phyloP scores from a whole-genome alignment of 2,329 filamentous ascomycete genomes.

The Cladosporium cucumerinum region DNA sequence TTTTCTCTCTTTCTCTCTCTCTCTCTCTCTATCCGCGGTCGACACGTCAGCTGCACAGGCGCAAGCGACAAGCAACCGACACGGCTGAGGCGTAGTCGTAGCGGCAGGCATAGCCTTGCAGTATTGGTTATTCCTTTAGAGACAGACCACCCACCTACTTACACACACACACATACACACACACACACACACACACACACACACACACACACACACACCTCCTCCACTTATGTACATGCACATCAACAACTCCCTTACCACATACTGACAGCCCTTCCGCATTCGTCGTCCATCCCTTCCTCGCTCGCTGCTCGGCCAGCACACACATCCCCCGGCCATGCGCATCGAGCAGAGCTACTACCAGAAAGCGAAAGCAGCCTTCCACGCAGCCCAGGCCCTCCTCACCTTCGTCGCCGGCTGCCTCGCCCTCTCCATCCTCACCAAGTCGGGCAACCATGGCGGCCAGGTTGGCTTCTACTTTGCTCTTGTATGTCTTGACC shows the following conservation, averaged over 20 bases:
- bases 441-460: slow-evolving; percentile 52
- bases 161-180: too few relatives aligned
- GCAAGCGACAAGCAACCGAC: not conserved
- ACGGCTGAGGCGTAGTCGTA: slow-evolving; percentile 7
- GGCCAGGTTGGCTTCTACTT: slow-evolving; percentile 57
- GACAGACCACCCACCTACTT: not conserved
- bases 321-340: slow-evolving; percentile 32
- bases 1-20: too few relatives aligned
- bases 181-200: too few relatives aligned
- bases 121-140: not conserved
- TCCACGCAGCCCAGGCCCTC: slow-evolving; percentile 54
- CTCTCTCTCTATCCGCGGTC: too few relatives aligned
- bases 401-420: slow-evolving; percentile 58
- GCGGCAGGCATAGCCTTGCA: not conserved
- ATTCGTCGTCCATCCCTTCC: not conserved
- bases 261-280: not conserved
- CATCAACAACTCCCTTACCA: not conserved
- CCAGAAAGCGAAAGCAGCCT: slow-evolving; percentile 54
- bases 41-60: slow-evolving; percentile 10
- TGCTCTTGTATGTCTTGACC: slow-evolving; percentile 47
- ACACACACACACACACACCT: too few relatives aligned
- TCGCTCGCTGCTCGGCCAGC: not conserved
- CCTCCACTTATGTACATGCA: not conserved
- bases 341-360: slow-evolving; percentile 45
- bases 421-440: slow-evolving; percentile 57